Percentiles rank a stretch among this genome's conserved stretches.
Evolutionary conservation across 1,139 yeast species (phyloP).

Genomic region (Zygosaccharomyces sapae): DNA sequence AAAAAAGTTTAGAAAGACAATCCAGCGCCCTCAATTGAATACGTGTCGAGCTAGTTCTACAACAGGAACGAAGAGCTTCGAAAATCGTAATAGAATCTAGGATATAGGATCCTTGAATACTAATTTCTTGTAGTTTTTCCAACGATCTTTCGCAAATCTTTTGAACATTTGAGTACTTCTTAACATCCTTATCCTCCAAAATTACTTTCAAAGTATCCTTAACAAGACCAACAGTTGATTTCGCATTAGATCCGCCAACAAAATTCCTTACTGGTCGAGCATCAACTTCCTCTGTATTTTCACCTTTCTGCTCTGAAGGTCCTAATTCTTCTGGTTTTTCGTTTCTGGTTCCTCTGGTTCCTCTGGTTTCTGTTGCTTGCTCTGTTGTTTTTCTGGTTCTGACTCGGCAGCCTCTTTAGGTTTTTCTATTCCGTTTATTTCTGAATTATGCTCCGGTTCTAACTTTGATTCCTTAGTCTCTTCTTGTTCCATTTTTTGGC

Average conservation of each 20-base stretch:
- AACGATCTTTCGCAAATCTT: slow-evolving; percentile 31
- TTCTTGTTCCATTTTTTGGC: not conserved
- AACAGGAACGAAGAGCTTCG: slow-evolving; percentile 59
- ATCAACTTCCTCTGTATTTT: slow-evolving; percentile 1
- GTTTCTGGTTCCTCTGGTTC: not conserved
- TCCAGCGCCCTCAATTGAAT: slow-evolving; percentile 58
- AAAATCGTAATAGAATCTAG: slow-evolving; percentile 50
- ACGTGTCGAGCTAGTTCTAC: slow-evolving; percentile 49
- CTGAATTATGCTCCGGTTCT: slow-evolving; percentile 25
- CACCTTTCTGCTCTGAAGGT: not conserved
- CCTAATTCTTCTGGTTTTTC: not conserved
- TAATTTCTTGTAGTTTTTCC: slow-evolving; percentile 23
- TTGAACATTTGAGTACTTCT: slow-evolving; percentile 28
- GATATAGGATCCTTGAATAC: slow-evolving; percentile 24
- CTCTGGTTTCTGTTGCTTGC: not conserved
- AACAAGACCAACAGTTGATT: slow-evolving; percentile 30
- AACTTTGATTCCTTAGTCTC: not conserved
- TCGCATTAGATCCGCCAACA: slow-evolving; percentile 22
- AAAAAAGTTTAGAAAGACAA: slow-evolving; percentile 60
- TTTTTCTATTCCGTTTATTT: not conserved
- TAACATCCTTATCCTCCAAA: slow-evolving; percentile 31
- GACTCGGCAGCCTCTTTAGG: not conserved
- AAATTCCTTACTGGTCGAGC: slow-evolving; percentile 13
- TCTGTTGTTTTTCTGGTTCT: slow-evolving; percentile 18
- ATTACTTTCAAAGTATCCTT: slow-evolving; percentile 31